Evolutionary conservation across 345 rosid genomes (phyloP).

Genomic region (Hypericum perforatum): DNA sequence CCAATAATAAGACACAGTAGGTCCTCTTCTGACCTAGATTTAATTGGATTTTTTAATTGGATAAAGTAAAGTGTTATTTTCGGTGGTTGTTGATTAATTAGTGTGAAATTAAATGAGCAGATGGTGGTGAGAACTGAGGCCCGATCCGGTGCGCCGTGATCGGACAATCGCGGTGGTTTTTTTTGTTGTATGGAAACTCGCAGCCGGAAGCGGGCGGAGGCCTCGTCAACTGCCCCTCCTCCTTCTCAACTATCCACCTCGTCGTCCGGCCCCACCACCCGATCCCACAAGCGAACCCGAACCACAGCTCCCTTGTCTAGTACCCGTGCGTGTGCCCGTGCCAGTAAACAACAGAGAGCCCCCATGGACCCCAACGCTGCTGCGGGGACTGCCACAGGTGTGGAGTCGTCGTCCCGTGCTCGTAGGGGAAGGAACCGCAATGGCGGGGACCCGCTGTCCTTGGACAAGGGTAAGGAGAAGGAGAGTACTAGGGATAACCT

Average conservation of each 20-base stretch:
- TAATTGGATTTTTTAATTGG: neutral
- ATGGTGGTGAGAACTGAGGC: conserved; percentile 24
- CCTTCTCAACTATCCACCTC: conserved; percentile 19
- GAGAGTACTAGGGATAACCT: conserved; percentile 55
- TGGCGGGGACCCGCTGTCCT: conserved; percentile 15
- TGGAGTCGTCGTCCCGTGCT: conserved; percentile 50
- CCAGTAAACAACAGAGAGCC: conserved; percentile 14
- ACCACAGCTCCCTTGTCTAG: conserved; percentile 33
- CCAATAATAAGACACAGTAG: neutral
- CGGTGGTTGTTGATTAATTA: too few species aligned
- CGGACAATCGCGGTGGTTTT: conserved; percentile 34
- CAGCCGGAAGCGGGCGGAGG: conserved; percentile 99
- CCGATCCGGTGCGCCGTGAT: conserved; percentile 51
- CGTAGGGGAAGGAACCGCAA: conserved; percentile 33
- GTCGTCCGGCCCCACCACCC: conserved; percentile 72
- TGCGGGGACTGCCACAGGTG: conserved; percentile 35
- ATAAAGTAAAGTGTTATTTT: too few species aligned
- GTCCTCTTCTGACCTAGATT: neutral
- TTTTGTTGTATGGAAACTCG: conserved; percentile 99
- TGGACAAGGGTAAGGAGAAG: conserved; percentile 92
- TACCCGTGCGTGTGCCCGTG: conserved; percentile 10
- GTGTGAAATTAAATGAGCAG: conserved; percentile 7
- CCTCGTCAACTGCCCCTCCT: conserved; percentile 96
- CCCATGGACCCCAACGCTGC: conserved; percentile 65
- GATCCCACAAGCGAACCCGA: conserved; percentile 69